Percentiles rank a stretch among this genome's conserved stretches.
Evolutionary conservation across 1,139 yeast species (phyloP).

Genomic region (Zygosaccharomyces pseudobailii): DNA sequence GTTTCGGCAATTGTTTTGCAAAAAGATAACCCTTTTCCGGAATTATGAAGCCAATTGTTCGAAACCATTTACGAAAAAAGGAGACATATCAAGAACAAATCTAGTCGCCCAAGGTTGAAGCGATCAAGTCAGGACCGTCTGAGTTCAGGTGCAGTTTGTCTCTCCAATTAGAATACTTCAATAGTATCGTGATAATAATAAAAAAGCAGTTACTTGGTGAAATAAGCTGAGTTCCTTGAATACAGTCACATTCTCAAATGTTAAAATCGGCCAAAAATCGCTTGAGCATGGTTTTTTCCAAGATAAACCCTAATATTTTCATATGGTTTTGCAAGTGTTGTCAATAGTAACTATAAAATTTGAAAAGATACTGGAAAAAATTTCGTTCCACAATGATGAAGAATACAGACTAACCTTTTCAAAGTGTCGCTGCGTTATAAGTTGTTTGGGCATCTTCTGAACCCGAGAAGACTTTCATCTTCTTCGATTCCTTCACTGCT

Average conservation of each 20-base stretch:
- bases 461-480: neutral
- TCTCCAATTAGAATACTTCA: too few relatives aligned
- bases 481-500: neutral
- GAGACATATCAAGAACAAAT: neutral
- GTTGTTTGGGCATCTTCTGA: neutral
- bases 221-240: too few relatives aligned
- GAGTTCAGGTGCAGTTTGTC: too few relatives aligned
- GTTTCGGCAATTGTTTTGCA: neutral
- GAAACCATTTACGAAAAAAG: neutral
- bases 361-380: neutral
- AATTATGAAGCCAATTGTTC: neutral
- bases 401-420: neutral
- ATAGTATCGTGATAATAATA: too few relatives aligned
- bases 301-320: neutral
- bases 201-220: too few relatives aligned
- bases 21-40: slow-evolving; percentile 2
- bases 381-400: neutral
- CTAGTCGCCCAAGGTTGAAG: too few relatives aligned
- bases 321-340: neutral
- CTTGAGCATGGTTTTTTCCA: too few relatives aligned
- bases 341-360: neutral
- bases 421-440: neutral
- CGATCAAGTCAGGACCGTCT: too few relatives aligned
- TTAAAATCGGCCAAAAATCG: too few relatives aligned
- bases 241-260: too few relatives aligned